Evolutionary conservation across 768 basidiomycete genomes (phyloP).

Genomic region (Podaxis sp.): DNA sequence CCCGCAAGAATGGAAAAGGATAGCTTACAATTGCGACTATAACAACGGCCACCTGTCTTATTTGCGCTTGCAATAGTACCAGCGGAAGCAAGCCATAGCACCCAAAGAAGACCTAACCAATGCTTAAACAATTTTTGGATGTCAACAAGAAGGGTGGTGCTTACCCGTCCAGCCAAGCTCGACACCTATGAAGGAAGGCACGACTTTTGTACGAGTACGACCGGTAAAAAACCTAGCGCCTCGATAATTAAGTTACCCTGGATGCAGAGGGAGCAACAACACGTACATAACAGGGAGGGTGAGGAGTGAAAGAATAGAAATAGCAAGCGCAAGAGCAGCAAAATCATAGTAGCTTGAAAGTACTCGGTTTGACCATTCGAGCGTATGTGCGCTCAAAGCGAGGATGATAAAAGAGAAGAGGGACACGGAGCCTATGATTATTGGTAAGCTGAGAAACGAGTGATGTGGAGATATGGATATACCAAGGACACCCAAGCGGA

Average conservation of each 20-base stretch:
- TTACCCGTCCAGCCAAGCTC: conserved; percentile 40
- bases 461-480: background rate
- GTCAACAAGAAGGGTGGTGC: conserved; percentile 6
- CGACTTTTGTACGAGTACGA: conserved; percentile 30
- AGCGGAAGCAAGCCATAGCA: conserved; percentile 43
- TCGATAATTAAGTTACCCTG: background rate
- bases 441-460: background rate
- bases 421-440: conserved; percentile 17
- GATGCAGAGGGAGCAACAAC: background rate
- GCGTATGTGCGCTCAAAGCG: conserved; percentile 24
- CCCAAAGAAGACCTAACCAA: conserved; percentile 38
- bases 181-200: conserved; percentile 38
- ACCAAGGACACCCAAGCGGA: conserved; percentile 4
- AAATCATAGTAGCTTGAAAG: conserved; percentile 23
- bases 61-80: conserved; percentile 29
- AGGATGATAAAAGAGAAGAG: conserved; percentile 24
- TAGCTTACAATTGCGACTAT: background rate
- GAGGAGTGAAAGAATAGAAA: conserved; percentile 35
- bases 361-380: conserved; percentile 15
- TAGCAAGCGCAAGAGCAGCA: conserved; percentile 34
- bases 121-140: background rate
- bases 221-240: conserved; percentile 34
- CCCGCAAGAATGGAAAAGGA: background rate
- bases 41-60: conserved; percentile 16
- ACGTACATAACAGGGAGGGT: conserved; percentile 40